These are phyloP conservation scores for Tylopilus plumbeoviolaceoides DNA, from an alignment of 768 basidiomycete genomes.

Conservation along the genomic window DNA sequence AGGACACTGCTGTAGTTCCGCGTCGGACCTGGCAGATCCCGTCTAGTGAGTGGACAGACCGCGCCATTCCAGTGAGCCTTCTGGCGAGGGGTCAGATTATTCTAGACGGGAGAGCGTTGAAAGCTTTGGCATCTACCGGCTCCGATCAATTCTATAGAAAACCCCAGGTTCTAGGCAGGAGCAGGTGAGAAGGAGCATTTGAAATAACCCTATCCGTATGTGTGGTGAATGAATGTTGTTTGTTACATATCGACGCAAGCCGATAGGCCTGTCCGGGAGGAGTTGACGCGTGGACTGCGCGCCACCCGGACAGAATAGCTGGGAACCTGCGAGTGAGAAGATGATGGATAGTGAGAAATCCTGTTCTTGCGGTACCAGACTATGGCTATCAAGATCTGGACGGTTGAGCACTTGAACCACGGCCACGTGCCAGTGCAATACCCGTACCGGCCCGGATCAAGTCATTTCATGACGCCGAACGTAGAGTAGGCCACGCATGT, in stretches of 20 bases:
- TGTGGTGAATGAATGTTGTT: neutral
- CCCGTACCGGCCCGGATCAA: neutral
- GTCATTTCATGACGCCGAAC: too few relatives aligned
- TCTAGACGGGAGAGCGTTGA: neutral
- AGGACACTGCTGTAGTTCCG: neutral
- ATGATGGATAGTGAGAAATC: conserved; percentile 13
- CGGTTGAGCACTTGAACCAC: neutral
- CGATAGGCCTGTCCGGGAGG: conserved; percentile 12
- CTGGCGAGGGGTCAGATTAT: neutral
- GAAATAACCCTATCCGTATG: conserved; percentile 12
- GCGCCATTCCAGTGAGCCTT: neutral
- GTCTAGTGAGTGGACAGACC: neutral
- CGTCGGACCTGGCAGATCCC: neutral
- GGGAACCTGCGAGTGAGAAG: conserved; percentile 9
- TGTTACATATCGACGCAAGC: conserved; percentile 15
- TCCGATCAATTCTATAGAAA: neutral
- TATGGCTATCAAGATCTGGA: neutral
- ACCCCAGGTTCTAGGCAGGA: neutral
- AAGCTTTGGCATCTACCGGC: neutral
- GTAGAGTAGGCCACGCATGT: neutral
- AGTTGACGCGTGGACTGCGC: neutral
- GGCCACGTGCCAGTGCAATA: neutral
- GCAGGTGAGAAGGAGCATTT: conserved; percentile 2
- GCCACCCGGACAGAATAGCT: conserved; percentile 1
- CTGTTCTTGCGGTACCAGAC: too few relatives aligned